Evolutionary conservation across 345 rosid genomes (phyloP).

Genomic region (Triadica sebifera): DNA sequence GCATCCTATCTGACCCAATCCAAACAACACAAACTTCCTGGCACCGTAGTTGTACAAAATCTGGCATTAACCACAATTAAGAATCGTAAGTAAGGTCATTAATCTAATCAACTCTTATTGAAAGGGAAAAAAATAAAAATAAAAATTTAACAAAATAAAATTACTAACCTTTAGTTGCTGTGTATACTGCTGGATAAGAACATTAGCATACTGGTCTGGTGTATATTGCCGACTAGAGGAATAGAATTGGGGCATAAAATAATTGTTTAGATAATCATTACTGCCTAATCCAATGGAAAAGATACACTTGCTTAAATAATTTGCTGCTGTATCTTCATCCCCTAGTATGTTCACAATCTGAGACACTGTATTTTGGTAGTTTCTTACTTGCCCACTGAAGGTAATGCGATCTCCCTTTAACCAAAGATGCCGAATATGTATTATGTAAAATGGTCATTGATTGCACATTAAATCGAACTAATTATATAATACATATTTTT

Average conservation of each 20-base stretch:
- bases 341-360: constrained; percentile 65
- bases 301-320: constrained; percentile 61
- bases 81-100: too few relatives aligned
- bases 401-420: constrained; percentile 68
- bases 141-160: neutral
- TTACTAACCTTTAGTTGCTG: constrained; percentile 54
- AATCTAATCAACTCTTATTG: too few relatives aligned
- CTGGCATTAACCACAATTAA: constrained; percentile 24
- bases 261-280: constrained; percentile 93
- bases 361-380: constrained; percentile 57
- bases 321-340: constrained; percentile 44
- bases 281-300: constrained; percentile 76
- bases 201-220: constrained; percentile 55
- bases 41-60: constrained; percentile 66
- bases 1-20: constrained; percentile 86
- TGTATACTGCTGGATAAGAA: constrained; percentile 54
- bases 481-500: neutral
- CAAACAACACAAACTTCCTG: constrained; percentile 72
- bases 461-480: neutral
- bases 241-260: constrained; percentile 77
- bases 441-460: neutral
- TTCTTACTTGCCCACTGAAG: constrained; percentile 71
- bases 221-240: constrained; percentile 47
- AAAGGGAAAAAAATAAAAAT: neutral
- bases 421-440: neutral